phyloP scores from a whole-genome alignment of 176 grass and related monocot genomes.

The Oryza glumipatula region DNA sequence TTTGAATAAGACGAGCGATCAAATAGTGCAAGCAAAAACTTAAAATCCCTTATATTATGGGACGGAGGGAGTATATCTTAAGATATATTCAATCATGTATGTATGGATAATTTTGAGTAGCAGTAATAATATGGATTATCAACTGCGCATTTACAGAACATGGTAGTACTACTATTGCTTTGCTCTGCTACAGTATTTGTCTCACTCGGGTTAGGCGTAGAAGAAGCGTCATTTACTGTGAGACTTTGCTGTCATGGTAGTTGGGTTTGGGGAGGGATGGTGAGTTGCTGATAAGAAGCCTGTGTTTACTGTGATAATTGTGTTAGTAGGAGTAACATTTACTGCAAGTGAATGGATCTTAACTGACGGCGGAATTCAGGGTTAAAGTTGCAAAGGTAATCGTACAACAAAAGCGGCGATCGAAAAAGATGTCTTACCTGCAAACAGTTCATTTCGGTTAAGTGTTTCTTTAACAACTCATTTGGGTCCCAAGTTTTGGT shows the following conservation, averaged over 20 bases:
- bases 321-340: not conserved
- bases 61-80: no score
- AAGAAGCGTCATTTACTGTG: not conserved
- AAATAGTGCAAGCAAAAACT: no score
- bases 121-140: no score
- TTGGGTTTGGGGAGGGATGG: not conserved
- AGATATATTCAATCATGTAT: no score
- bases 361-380: not conserved
- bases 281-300: not conserved
- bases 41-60: no score
- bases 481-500: not conserved
- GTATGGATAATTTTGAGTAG: no score
- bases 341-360: not conserved
- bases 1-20: no score
- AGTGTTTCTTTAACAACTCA: not conserved
- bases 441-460: not conserved
- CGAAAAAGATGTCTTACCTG: not conserved
- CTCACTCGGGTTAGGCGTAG: not conserved
- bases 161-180: not conserved
- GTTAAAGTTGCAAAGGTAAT: not conserved
- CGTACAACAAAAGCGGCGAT: not conserved
- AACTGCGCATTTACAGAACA: no score
- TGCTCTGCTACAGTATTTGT: not conserved
- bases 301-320: not conserved
- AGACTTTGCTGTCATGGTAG: conserved; percentile 30